Percentiles rank a stretch among this genome's conserved stretches.
Evolutionary conservation across 345 rosid genomes (phyloP).

Genomic region (Lepidium aucheri): DNA sequence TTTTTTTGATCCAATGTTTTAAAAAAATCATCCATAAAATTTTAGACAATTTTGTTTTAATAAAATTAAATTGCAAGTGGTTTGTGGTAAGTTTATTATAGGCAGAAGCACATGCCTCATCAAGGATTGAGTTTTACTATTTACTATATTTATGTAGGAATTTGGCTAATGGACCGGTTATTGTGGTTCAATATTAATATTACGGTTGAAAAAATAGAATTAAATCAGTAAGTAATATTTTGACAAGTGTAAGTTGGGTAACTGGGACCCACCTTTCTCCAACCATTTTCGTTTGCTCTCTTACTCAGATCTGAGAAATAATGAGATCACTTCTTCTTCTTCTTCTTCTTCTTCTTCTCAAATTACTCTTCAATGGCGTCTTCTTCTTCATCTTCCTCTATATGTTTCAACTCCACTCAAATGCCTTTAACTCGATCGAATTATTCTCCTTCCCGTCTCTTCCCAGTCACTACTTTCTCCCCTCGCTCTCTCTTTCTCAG

Average conservation of each 20-base stretch:
- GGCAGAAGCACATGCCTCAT: too few relatives aligned
- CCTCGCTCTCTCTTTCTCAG: conserved; percentile 28
- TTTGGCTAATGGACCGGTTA: too few relatives aligned
- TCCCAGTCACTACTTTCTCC: conserved; percentile 15
- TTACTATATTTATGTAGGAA: too few relatives aligned
- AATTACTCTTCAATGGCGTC: neutral
- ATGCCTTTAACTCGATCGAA: conserved; percentile 4
- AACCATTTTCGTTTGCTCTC: neutral
- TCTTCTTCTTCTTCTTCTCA: neutral
- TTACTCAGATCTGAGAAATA: conserved; percentile 1
- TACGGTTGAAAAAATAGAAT: too few relatives aligned
- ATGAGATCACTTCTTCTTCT: neutral
- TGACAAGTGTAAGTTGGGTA: neutral
- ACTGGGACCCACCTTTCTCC: conserved; percentile 7
- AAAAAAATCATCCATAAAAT: too few relatives aligned
- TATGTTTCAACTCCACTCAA: neutral
- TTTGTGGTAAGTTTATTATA: too few relatives aligned
- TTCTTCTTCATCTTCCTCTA: neutral
- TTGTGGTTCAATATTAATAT: too few relatives aligned
- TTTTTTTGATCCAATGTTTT: too few relatives aligned
- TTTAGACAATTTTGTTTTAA: too few relatives aligned
- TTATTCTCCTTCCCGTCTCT: conserved; percentile 18
- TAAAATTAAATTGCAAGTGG: too few relatives aligned
- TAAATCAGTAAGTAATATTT: too few relatives aligned
- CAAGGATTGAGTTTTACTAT: too few relatives aligned